phyloP scores from a whole-genome alignment of 768 basidiomycete genomes.

The Boletus subparvulus region DNA sequence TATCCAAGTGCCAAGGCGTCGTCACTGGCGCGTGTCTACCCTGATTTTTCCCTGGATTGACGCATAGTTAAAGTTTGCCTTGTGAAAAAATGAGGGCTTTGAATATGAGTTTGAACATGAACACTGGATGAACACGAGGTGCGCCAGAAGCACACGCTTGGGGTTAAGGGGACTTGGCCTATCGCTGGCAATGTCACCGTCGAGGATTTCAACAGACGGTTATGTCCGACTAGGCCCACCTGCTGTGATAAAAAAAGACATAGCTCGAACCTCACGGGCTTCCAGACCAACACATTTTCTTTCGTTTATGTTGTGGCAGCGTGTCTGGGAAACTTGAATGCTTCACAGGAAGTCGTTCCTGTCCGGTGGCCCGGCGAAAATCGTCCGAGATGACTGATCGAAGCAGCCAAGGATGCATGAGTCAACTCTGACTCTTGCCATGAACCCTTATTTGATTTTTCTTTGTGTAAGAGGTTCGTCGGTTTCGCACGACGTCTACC shows the following conservation, averaged over 20 bases:
- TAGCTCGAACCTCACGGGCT: not conserved
- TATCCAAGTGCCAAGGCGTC: conserved; percentile 5
- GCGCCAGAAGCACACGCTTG: conserved; percentile 29
- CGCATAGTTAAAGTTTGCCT: conserved; percentile 22
- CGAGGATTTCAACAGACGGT: not conserved
- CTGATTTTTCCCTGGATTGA: conserved; percentile 19
- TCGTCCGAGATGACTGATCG: conserved; percentile 9
- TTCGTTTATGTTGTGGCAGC: not conserved
- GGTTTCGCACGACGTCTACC: no score
- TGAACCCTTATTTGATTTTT: no score
- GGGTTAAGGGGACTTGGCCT: conserved; percentile 17
- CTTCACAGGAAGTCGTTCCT: not conserved
- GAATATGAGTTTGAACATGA: conserved; percentile 3
- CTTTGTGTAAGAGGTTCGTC: no score
- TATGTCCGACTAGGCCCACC: conserved; percentile 2
- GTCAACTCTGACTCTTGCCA: not conserved
- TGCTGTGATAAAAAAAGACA: not conserved
- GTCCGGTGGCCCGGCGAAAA: conserved; percentile 1
- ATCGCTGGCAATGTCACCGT: conserved; percentile 1
- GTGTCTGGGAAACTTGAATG: not conserved
- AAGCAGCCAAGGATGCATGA: not conserved
- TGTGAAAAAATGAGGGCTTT: conserved; percentile 11
- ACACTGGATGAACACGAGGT: conserved; percentile 25
- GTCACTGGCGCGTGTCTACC: conserved; percentile 18
- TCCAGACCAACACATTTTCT: not conserved